Percentiles rank a stretch among this genome's conserved stretches.
Evolutionary conservation across 495 filamentous ascomycete species (phyloP).

Genomic region (Lindgomyces ingoldianus): DNA sequence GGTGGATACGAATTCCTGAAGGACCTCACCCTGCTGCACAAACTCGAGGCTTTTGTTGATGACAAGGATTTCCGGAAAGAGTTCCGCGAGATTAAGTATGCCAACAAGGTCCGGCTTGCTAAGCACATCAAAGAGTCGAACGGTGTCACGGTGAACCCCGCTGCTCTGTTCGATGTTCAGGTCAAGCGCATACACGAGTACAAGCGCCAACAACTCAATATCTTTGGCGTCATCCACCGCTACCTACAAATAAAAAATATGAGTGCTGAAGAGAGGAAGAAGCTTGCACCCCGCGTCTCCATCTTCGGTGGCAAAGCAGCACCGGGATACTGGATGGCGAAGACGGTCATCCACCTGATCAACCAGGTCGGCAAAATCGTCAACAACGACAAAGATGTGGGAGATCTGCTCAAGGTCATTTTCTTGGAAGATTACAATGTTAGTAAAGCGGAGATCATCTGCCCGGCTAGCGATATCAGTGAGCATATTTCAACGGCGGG

Average conservation of each 20-base stretch:
- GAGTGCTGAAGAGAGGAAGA: constrained; percentile 81
- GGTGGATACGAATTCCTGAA: constrained; percentile 82
- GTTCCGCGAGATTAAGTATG: constrained; percentile 85
- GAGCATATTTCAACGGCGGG: constrained; percentile 99
- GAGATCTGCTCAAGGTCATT: constrained; percentile 92
- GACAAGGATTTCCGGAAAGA: constrained; percentile 88
- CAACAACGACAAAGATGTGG: constrained; percentile 87
- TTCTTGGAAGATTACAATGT: constrained; percentile 99
- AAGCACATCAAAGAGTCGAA: constrained; percentile 82
- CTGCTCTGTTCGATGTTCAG: constrained; percentile 91
- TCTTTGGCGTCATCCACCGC: constrained; percentile 95
- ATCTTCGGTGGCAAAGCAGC: constrained; percentile 98
- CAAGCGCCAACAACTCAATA: constrained; percentile 98
- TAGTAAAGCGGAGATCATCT: constrained; percentile 96
- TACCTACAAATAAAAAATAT: constrained; percentile 87
- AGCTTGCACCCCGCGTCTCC: constrained; percentile 85
- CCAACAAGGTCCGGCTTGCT: constrained; percentile 79
- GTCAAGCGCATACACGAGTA: constrained; percentile 99
- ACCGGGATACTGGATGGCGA: constrained; percentile 99
- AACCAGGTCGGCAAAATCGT: constrained; percentile 89
- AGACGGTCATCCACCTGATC: constrained; percentile 96
- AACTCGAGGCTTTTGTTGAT: constrained; percentile 75
- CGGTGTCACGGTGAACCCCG: constrained; percentile 79
- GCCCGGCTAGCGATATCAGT: constrained; percentile 90
- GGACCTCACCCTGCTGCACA: constrained; percentile 80